Evolutionary conservation across 257 asterid genomes (phyloP).

Genomic region (Nicotiana knightiana): DNA sequence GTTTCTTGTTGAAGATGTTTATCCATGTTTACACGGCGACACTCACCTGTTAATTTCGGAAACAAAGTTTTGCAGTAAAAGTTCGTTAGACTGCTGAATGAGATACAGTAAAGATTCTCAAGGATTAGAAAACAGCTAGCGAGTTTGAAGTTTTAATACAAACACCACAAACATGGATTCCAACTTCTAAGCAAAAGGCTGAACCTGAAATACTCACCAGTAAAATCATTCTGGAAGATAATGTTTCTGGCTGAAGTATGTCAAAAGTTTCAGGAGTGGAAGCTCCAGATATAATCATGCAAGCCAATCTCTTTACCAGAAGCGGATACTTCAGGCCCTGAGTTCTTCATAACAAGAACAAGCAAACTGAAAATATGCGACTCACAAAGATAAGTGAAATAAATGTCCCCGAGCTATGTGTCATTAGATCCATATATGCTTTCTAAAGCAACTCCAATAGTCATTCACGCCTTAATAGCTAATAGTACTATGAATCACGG

Average conservation of each 20-base stretch:
- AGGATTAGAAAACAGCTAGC: neutral
- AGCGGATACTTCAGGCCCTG: constrained; percentile 80
- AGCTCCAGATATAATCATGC: constrained; percentile 55
- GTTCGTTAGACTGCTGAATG: no score
- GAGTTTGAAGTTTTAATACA: neutral
- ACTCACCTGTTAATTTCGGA: neutral
- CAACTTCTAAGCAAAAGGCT: neutral
- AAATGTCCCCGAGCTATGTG: neutral
- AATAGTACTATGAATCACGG: neutral
- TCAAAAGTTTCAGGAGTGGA: constrained; percentile 44
- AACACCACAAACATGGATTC: neutral
- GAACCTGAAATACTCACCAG: constrained; percentile 36
- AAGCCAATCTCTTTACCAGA: constrained; percentile 66
- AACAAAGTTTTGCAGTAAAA: neutral
- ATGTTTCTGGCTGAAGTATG: constrained; percentile 61
- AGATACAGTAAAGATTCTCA: neutral
- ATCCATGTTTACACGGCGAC: neutral
- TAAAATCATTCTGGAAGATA: constrained; percentile 41
- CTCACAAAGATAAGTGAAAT: neutral
- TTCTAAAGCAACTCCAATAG: neutral
- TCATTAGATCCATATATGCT: neutral
- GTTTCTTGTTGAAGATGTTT: neutral
- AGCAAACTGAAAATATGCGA: neutral
- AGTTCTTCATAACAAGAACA: constrained; percentile 35
- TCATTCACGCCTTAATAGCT: neutral